Conservation (phyloP, 306 rosid genomes). For the Abrus precatorius region DNA sequence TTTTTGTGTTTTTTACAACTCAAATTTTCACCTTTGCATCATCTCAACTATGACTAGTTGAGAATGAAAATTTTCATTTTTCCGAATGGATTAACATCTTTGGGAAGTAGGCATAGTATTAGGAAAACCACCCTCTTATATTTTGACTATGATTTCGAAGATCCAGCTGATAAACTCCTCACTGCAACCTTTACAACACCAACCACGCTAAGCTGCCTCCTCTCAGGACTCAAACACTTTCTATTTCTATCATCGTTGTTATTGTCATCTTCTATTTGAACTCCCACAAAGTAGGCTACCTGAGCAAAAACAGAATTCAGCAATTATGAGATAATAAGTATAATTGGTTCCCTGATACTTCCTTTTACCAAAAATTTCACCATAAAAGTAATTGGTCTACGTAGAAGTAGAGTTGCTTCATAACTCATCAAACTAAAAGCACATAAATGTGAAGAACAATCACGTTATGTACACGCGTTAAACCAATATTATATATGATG, state of each 20-base stretch:
- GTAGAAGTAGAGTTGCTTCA: not conserved
- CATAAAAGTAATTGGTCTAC: not conserved
- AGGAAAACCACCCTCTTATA: slow-evolving; percentile 32
- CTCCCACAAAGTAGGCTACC: slow-evolving; percentile 91
- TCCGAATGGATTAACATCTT: not conserved
- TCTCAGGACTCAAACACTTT: slow-evolving; percentile 71
- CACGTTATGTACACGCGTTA: slow-evolving; percentile 29
- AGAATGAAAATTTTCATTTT: slow-evolving; percentile 29
- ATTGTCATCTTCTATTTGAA: slow-evolving; percentile 78
- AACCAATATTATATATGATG: not conserved
- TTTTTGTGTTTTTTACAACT: slow-evolving; percentile 31
- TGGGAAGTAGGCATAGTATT: slow-evolving; percentile 13
- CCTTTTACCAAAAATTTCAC: not conserved
- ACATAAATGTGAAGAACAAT: slow-evolving; percentile 35
- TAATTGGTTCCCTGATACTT: not conserved
- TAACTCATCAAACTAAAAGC: slow-evolving; percentile 24
- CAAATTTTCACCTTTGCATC: slow-evolving; percentile 31
- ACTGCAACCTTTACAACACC: slow-evolving; percentile 89
- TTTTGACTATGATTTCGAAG: slow-evolving; percentile 62
- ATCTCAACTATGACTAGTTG: slow-evolving; percentile 51
- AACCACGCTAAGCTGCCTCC: slow-evolving; percentile 80
- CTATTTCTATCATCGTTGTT: slow-evolving; percentile 57
- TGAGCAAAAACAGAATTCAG: slow-evolving; percentile 48
- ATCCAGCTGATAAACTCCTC: slow-evolving; percentile 80
- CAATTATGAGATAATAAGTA: not conserved